A percentile compares a stretch with the other conserved stretches of the same genome.
phyloP scores from a whole-genome alignment of 352 stramenopile species.

The Globisporangium alternatum region DNA sequence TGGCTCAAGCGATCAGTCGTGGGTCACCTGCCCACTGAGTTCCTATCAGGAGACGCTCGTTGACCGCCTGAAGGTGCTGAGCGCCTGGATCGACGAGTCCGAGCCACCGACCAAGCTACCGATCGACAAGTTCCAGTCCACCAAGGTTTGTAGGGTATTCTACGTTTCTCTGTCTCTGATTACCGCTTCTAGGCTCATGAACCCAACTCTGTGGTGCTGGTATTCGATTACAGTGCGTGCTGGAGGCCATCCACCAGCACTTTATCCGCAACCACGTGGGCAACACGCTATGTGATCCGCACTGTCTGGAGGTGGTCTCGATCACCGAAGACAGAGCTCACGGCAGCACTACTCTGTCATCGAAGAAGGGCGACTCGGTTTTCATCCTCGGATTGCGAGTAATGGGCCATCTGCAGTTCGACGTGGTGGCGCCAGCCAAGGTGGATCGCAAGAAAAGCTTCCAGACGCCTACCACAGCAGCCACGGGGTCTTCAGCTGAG shows the following conservation, averaged over 20 bases:
- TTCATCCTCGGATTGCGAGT: constrained; percentile 26
- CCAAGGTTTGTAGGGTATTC: constrained; percentile 9
- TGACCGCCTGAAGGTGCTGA: constrained; percentile 39
- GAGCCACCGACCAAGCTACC: constrained; percentile 24
- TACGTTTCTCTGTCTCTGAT: background rate
- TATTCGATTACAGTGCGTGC: constrained; percentile 26
- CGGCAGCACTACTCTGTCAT: background rate
- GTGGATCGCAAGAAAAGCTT: background rate
- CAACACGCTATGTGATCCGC: constrained; percentile 25
- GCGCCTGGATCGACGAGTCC: constrained; percentile 11
- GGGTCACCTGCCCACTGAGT: constrained; percentile 20
- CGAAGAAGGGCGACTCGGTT: constrained; percentile 19
- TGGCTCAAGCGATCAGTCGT: background rate
- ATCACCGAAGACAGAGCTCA: constrained; percentile 37
- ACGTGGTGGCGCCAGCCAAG: constrained; percentile 16
- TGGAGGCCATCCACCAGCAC: constrained; percentile 56
- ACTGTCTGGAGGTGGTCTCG: constrained; percentile 36
- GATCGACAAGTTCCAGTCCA: constrained; percentile 43
- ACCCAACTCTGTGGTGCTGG: background rate
- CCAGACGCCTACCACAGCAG: background rate
- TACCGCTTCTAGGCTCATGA: background rate
- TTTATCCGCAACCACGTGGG: constrained; percentile 48
- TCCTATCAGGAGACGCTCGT: constrained; percentile 35
- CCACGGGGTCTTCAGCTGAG: background rate
- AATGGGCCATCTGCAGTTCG: constrained; percentile 31